Evolutionary conservation across 495 filamentous ascomycete species (phyloP), one percentile per base, ranked within the genome.

Genomic region (Penicillium manginii): DNA sequence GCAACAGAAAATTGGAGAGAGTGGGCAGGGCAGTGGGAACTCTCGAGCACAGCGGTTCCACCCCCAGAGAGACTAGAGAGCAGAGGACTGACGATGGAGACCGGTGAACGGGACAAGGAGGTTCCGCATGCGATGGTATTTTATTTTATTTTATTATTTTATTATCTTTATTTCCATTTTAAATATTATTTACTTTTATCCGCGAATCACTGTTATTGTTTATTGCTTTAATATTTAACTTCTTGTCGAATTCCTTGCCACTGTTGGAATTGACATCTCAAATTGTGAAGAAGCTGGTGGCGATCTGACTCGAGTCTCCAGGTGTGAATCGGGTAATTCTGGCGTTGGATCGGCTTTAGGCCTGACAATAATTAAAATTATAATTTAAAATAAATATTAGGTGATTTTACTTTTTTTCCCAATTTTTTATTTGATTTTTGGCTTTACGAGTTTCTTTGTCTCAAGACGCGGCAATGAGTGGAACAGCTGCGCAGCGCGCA

Each of bases 301-400:
- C 64, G 57, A 67, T 60, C 59, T 19, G 14, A 12, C 17, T n/a
- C 19, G 40, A 4, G 15, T 39, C 12, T 43, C 8, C 40, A 43
- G 40, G 40, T 9, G 17, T 43, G 59, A 56, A 68, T 65, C 65
- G 65, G 69, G 63, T 70, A 71, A 67, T 71, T 65, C 63, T 54
- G 52, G 32, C 56, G 12, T 21, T 21, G 59, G 42, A 57, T 64
- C 54, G 57, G 61, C 47, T 39, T 43, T 43, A 43, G 40, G 8
- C 35, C 15, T 39, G 35, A 39, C 35, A 39, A 39, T 39, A 39
- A 39, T 39, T n/a, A 12, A 5, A 39, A 39, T 39, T 11, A 9
- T 21, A 19, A 55, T 21, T n/a, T 3, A 29, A 26, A 19, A 31
- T 23, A 54, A 33, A 46, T 29, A 29, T 47, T 6, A 29, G 10